Evolutionary conservation across 2,329 filamentous ascomycete species (phyloP), one percentile per base, ranked within the genome.

Genomic region (Immersiporthe knoxdaviesiana): DNA sequence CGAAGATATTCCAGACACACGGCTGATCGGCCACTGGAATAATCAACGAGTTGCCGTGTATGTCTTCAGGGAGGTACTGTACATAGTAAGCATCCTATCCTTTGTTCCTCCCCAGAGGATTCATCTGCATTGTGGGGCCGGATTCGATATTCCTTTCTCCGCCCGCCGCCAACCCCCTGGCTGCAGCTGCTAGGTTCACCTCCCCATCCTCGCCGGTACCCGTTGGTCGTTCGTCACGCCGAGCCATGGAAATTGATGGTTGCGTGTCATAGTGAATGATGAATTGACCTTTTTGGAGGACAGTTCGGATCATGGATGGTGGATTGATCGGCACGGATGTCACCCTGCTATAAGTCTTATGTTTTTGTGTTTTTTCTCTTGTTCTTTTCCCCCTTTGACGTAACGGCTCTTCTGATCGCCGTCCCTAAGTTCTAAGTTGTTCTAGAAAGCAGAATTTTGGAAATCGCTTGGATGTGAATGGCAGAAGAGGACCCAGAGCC

Each of bases 1-100:
- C 58, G 35, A n/a, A 12, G n/a, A 44, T 44, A 62, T 62, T 41
- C 39, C 39, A 41, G 35, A 37, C 18, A 60, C 58, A 62, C 37
- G 59, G 59, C 61, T 50, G 8, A 63, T 14, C 16, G 61, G 41
- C 27, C 24, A 47, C 30, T 50, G 14, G 16, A 21, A 32, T 60
- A 4, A 24, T 8, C 3, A 21, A 44, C 21, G 11, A 60, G 18
- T 4, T 21, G 58, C 58, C 30, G 35, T 60, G 16, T 32, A 24
- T 58, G 24, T 58, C 12, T 30, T 39, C 18, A 35, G 35, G 4
- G 4, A 35, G 35, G 35, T 35, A 35, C 35, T 35, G 35, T 35
- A n/a, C n/a, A n/a, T n/a, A n/a, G n/a, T n/a, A n/a, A n/a, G n/a
- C n/a, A n/a, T n/a, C n/a, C 12, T n/a, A 14, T 11, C 16, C 54